Base-by-base conservation (phyloP, 2,329 filamentous ascomycete genomes). In the Diatrype stigma region DNA sequence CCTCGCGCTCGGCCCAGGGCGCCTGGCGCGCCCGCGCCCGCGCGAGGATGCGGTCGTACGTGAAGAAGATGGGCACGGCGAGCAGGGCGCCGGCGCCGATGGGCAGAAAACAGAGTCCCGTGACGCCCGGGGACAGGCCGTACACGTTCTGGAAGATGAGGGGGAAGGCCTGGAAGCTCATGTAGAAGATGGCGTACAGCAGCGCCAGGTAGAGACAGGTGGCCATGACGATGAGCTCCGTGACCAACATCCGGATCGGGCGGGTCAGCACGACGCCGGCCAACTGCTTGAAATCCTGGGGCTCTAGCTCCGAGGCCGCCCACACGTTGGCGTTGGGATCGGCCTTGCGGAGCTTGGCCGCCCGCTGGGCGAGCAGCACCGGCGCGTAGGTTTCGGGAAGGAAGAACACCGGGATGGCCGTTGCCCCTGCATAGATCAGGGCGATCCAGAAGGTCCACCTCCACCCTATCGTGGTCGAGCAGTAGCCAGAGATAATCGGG, bases 121-220 rank as follows among this genome's bases (percentile, higher is more conserved):
- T 80, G 26, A 82, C 73, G 19, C 87, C 85, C 0, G 84, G 74
- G 2, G 76, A 80, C 53, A 90, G 80, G 28, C 73, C 71, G 65
- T 90, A 90, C 3, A 84, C 63, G 22, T 70, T 63, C 55, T 79
- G 72, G 66, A 89, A 92, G 56, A 90, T 86, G 53, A 85, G 75
- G 1, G 84, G 84, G 64, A 86, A 92, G 2, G 86, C 85, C 65
- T 90, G 83, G 60, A 93, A 90, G 63, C 84, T 90, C 70, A 92
- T 88, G 74, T 81, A 81, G 62, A 81, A 80, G 57, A 81, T 79
- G 46, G 73, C 79, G 63, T 90, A 92, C 32, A 84, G 78, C 26
- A 92, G 73, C 32, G 88, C 83, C 11, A 91, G 74, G 66, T 90
- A 92, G 62, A 81, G 63, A 65, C 85, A 90, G 1, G 80, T 82